Evolutionary conservation across 495 filamentous ascomycete genomes (phyloP).

Genomic region (Penicillium paradoxum): DNA sequence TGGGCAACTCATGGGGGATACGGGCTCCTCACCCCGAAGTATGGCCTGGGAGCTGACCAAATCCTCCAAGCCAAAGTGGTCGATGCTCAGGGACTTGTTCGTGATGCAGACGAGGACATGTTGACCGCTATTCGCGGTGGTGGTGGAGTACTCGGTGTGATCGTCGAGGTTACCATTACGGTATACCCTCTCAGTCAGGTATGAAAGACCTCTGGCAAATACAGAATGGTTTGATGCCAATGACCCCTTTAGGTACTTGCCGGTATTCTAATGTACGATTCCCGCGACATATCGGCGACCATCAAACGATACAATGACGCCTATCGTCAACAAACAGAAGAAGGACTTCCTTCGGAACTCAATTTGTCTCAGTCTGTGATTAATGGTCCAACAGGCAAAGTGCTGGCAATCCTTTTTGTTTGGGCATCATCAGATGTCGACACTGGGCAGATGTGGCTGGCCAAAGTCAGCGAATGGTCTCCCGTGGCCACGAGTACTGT

Average conservation of each 20-base stretch:
- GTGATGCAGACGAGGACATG: constrained; percentile 28
- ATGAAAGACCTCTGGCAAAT: too few relatives aligned
- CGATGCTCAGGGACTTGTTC: constrained; percentile 26
- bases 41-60: constrained; percentile 37
- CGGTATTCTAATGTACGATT: constrained; percentile 6
- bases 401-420: constrained; percentile 4
- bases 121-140: constrained; percentile 34
- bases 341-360: constrained; percentile 8
- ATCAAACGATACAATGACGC: constrained; percentile 7
- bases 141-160: constrained; percentile 34
- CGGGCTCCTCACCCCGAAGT: constrained; percentile 26
- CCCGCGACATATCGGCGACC: constrained; percentile 2
- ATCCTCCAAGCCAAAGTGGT: constrained; percentile 36
- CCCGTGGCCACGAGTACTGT: constrained; percentile 11
- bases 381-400: constrained; percentile 2
- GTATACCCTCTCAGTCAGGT: constrained; percentile 26
- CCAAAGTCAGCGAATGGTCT: constrained; percentile 6
- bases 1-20: constrained; percentile 40
- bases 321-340: constrained; percentile 3
- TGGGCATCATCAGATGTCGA: constrained; percentile 14
- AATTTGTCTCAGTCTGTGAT: constrained; percentile 8
- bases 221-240: too few relatives aligned
- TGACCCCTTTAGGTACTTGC: constrained; percentile 16
- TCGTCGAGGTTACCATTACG: constrained; percentile 35
- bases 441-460: constrained; percentile 13